These are phyloP conservation scores for Russula lepida DNA, from an alignment of 768 basidiomycete genomes.

Conservation along the genomic window DNA sequence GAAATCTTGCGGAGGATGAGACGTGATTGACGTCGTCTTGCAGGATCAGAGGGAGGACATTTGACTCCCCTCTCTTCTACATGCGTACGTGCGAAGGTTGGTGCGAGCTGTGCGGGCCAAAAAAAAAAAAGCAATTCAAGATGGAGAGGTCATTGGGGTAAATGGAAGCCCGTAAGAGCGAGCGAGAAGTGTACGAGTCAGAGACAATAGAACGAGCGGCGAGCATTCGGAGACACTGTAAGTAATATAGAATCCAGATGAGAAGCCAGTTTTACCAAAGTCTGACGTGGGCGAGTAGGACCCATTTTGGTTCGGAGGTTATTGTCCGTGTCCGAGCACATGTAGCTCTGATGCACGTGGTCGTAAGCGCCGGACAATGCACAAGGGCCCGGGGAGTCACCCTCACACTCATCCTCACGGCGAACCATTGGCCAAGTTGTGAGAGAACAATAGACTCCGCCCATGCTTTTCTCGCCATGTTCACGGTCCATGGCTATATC, in stretches of 20 bases:
- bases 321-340: background rate
- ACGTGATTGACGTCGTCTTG: background rate
- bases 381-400: background rate
- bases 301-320: background rate
- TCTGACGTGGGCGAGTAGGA: too few relatives aligned
- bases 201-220: background rate
- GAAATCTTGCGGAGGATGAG: background rate
- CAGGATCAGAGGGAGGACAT: background rate
- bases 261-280: too few relatives aligned
- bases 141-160: background rate
- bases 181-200: background rate
- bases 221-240: background rate
- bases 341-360: background rate
- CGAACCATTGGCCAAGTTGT: background rate
- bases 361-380: background rate
- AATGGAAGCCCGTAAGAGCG: background rate
- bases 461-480: background rate
- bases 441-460: background rate
- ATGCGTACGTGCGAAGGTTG: background rate
- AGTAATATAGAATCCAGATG: background rate
- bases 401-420: background rate
- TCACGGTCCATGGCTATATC: background rate
- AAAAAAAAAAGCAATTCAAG: background rate
- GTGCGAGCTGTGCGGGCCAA: background rate
- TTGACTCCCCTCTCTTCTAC: background rate